Conservation (phyloP, 2,329 filamentous ascomycete genomes). For the Alternaria infectoria region DNA sequence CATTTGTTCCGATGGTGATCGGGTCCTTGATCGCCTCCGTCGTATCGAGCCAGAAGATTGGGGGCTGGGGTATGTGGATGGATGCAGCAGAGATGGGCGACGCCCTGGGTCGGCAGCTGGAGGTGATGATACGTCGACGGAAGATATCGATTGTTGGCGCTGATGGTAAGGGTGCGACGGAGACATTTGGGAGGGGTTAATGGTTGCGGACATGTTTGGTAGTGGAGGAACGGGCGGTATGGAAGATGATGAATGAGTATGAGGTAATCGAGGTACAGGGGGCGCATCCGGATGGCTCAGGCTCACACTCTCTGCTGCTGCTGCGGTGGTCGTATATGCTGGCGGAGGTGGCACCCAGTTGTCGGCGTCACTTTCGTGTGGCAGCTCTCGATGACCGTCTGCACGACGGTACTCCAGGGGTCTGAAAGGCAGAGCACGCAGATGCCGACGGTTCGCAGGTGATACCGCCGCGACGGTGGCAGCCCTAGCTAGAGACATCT, state of each 20-base stretch:
- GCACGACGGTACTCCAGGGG: slow-evolving; percentile 70
- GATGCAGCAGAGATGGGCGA: slow-evolving; percentile 42
- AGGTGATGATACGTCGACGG: slow-evolving; percentile 36
- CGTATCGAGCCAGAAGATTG: slow-evolving; percentile 27
- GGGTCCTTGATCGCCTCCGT: slow-evolving; percentile 34
- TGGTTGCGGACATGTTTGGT: slow-evolving; percentile 31
- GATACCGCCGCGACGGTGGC: slow-evolving; percentile 66
- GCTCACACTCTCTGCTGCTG: slow-evolving; percentile 47
- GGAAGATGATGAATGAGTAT: slow-evolving; percentile 8
- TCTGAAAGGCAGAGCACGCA: slow-evolving; percentile 62
- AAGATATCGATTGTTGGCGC: slow-evolving; percentile 40
- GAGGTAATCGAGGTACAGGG: slow-evolving; percentile 24
- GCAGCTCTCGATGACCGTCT: slow-evolving; percentile 73
- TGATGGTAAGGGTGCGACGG: slow-evolving; percentile 26
- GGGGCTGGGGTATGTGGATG: slow-evolving; percentile 42
- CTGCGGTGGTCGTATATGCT: slow-evolving; percentile 72
- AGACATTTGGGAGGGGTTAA: slow-evolving; percentile 32
- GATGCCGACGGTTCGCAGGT: slow-evolving; percentile 71
- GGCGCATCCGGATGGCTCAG: slow-evolving; percentile 43
- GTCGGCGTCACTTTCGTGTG: slow-evolving; percentile 85
- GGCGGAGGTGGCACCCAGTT: slow-evolving; percentile 88
- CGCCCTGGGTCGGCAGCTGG: slow-evolving; percentile 15
- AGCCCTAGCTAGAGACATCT: slow-evolving; percentile 48
- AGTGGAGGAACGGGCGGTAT: slow-evolving; percentile 35
- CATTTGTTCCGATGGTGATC: slow-evolving; percentile 16